Percentiles rank a stretch among this genome's conserved stretches.
These are phyloP conservation scores for Vaccinium macrocarpon DNA, from an alignment of 148 eudicot species.

Conservation along the genomic window DNA sequence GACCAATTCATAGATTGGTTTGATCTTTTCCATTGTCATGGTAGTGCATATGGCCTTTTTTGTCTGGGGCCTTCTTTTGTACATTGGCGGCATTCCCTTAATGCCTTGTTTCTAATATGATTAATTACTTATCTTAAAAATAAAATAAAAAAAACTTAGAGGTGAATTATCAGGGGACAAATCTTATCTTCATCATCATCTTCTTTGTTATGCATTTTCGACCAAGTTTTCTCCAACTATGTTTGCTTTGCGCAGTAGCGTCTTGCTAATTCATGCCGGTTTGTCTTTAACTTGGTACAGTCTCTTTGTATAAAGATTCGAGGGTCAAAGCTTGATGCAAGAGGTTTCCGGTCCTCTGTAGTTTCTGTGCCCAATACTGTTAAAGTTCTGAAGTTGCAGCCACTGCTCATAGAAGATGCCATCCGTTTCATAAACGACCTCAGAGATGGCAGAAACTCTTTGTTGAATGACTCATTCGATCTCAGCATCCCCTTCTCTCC, in stretches of 20 bases:
- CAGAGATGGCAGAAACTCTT: slow-evolving; percentile 3
- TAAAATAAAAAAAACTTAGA: slow-evolving; percentile 17
- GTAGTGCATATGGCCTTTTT: too few relatives aligned
- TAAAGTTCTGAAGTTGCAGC: slow-evolving; percentile 37
- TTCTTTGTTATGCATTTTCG: background rate
- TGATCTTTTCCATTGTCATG: too few relatives aligned
- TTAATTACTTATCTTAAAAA: too few relatives aligned
- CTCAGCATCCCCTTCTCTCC: background rate
- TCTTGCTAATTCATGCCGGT: background rate
- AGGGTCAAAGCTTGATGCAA: slow-evolving; percentile 21
- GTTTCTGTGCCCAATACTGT: slow-evolving; percentile 33
- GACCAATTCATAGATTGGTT: too few relatives aligned
- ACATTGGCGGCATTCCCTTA: too few relatives aligned
- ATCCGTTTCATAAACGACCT: slow-evolving; percentile 16
- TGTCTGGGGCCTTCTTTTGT: too few relatives aligned
- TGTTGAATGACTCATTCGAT: background rate
- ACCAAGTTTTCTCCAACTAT: background rate
- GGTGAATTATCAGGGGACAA: slow-evolving; percentile 20
- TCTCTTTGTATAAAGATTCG: slow-evolving; percentile 42
- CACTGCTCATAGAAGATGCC: slow-evolving; percentile 25
- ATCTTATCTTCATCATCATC: background rate
- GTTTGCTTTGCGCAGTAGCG: background rate
- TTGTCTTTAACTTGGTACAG: slow-evolving; percentile 24
- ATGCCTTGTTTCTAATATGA: too few relatives aligned
- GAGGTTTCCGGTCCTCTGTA: slow-evolving; percentile 13